Evolutionary conservation across 2,329 filamentous ascomycete genomes (phyloP), one percentile per base, ranked within the genome.

Genomic region (Diaporthe sp.): DNA sequence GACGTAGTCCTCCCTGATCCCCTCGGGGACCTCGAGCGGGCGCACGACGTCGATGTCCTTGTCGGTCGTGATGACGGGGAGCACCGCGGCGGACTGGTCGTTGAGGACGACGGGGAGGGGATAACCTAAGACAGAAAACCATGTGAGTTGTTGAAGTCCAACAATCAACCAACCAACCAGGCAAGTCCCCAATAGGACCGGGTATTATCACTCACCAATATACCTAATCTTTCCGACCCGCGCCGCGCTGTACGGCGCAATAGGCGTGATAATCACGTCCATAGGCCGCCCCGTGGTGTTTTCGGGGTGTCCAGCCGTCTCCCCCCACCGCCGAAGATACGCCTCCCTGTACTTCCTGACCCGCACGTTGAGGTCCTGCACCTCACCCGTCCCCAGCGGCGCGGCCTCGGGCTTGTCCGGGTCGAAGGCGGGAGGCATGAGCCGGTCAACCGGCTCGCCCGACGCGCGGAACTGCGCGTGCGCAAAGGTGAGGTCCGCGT

Each of bases 401-500:
- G 6, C 9, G 2, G 60, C 20, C 60, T 37, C 60, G 10, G 51
- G 51, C 49, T 39, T 47, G 22, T 47, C 42, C 13, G 71, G 55
- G 71, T 72, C 71, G 20, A 72, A 72, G 6, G 55, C 57, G 3
- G 44, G 71, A n/a, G 71, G 71, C 71, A 72, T 72, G 6, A 51
- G 28, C 0, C 0, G 3, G 15, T 72, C 57, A 22, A 63, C 71
- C 9, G 22, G 22, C 57, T 72, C 71, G 42, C 71, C 71, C 71
- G 71, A 72, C 4, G 55, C 53, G 71, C 55, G 55, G 57, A 72
- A 72, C 71, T 72, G 71, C 4, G 71, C 71, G 71, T 61, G 71
- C 28, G 71, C 71, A 15, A 20, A 39, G 12, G 22, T 13, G 20
- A 72, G 57, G 53, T 49, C 53, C 20, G 71, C 71, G 71, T 72